phyloP scores from a whole-genome alignment of 2,329 filamentous ascomycete species.

The Rhynchosporium graminicola region DNA sequence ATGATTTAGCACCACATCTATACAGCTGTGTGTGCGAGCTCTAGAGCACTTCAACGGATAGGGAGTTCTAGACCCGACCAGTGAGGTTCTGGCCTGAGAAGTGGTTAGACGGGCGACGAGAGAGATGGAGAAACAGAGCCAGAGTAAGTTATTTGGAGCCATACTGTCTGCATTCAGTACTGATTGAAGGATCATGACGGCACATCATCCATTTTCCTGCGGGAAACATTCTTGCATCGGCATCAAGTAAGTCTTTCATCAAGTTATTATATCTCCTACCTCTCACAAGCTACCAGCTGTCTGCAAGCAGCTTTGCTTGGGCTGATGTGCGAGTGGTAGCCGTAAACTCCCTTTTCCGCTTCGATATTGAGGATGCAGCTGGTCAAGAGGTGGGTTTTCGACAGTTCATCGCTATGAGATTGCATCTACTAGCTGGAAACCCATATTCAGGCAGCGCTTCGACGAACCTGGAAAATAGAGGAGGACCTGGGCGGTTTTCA shows the following conservation, averaged over 20 bases:
- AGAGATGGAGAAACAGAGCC: constrained; percentile 6
- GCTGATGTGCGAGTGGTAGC: constrained; percentile 36
- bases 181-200: constrained; percentile 8
- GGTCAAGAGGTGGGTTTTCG: constrained; percentile 33
- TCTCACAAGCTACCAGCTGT: too few species aligned
- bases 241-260: constrained; percentile 24
- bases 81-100: constrained; percentile 21
- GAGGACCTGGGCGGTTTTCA: not conserved
- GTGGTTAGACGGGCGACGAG: constrained; percentile 9
- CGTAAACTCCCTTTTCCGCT: constrained; percentile 32
- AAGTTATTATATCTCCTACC: not conserved
- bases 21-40: constrained; percentile 17
- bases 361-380: constrained; percentile 32
- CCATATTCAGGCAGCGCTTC: not conserved
- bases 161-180: not conserved
- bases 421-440: constrained; percentile 21
- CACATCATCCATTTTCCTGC: constrained; percentile 25
- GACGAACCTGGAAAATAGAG: not conserved
- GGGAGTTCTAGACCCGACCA: constrained; percentile 16
- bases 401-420: constrained; percentile 37
- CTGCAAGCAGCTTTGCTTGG: constrained; percentile 28
- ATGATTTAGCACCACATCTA: constrained; percentile 16
- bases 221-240: constrained; percentile 37
- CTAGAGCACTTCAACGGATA: constrained; percentile 10
- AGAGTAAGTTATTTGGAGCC: constrained; percentile 5